A percentile compares a stretch with the other conserved stretches of the same genome.
These are phyloP conservation scores for Bipolaris oryzae DNA, from an alignment of 2,329 filamentous ascomycete genomes.

Conservation along the genomic window DNA sequence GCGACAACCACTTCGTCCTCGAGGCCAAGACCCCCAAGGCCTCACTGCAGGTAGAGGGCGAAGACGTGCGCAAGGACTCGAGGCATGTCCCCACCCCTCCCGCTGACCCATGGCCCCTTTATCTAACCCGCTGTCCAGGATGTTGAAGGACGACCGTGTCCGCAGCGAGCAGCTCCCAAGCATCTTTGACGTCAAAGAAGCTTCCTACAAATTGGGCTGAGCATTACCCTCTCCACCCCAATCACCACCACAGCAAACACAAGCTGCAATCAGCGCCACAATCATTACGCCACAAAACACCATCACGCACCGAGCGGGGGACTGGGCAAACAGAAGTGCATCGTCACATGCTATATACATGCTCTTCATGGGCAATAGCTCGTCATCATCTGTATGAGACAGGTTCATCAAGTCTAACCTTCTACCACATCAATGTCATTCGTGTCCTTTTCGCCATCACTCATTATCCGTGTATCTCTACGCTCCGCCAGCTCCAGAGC, in stretches of 20 bases:
- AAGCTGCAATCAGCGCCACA: not conserved
- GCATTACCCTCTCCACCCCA: not conserved
- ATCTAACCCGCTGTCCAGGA: slow-evolving; percentile 54
- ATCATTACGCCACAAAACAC: not conserved
- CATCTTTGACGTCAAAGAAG: slow-evolving; percentile 77
- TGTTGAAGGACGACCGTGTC: slow-evolving; percentile 89
- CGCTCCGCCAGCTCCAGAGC: slow-evolving; percentile 33
- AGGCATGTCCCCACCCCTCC: slow-evolving; percentile 52
- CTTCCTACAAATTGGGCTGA: slow-evolving; percentile 78
- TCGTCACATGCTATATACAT: slow-evolving; percentile 30
- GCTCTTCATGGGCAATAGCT: slow-evolving; percentile 35
- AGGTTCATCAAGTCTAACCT: slow-evolving; percentile 38
- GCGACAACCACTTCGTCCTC: slow-evolving; percentile 97
- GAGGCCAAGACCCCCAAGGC: slow-evolving; percentile 86
- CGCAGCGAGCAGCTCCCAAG: slow-evolving; percentile 64
- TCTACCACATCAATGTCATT: slow-evolving; percentile 40
- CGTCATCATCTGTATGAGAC: slow-evolving; percentile 35
- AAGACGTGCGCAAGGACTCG: slow-evolving; percentile 83
- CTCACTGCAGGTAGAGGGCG: slow-evolving; percentile 84
- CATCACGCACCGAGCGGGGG: slow-evolving; percentile 14
- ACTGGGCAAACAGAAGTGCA: slow-evolving; percentile 4
- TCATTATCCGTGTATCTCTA: slow-evolving; percentile 21
- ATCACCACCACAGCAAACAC: slow-evolving; percentile 2
- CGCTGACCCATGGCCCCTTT: not conserved
- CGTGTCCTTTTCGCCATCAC: slow-evolving; percentile 30